Conservation (phyloP, 139 green algal species). For the Marvania coccoides region DNA sequence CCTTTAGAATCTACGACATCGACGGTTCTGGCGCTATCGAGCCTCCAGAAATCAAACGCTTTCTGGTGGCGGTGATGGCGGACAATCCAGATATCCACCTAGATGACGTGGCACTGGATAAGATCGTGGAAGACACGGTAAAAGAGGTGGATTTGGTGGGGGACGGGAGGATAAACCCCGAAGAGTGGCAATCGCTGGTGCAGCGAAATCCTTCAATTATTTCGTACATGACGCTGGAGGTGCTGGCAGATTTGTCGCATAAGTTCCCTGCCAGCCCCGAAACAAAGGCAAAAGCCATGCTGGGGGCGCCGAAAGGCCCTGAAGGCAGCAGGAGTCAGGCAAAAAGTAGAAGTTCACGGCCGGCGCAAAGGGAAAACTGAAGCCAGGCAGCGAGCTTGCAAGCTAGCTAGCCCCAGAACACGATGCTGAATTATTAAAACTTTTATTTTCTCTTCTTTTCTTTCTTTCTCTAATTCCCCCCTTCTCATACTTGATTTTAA, state of each 20-base stretch:
- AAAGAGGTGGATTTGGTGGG: conserved; percentile 45
- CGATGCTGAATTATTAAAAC: too few species aligned
- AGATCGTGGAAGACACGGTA: conserved; percentile 60
- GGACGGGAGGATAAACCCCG: conserved; percentile 55
- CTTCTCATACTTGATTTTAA: too few species aligned
- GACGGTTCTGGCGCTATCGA: conserved; percentile 49
- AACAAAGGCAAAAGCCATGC: too few species aligned
- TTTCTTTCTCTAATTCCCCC: too few species aligned
- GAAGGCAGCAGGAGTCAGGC: too few species aligned
- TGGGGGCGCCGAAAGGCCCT: too few species aligned
- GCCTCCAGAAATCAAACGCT: conserved; percentile 46
- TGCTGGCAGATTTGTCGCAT: conserved; percentile 37
- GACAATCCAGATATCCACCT: conserved; percentile 60
- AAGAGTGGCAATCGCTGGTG: conserved; percentile 54
- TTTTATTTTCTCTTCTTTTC: too few species aligned
- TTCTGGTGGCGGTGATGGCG: conserved; percentile 50
- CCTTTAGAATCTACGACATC: conserved; percentile 65
- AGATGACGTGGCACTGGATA: conserved; percentile 38
- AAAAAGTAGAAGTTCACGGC: too few species aligned
- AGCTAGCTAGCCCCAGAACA: too few species aligned
- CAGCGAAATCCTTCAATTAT: conserved; percentile 47
- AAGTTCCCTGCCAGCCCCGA: conserved; percentile 1
- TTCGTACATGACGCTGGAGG: conserved; percentile 63
- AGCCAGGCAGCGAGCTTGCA: too few species aligned
- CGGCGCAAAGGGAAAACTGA: too few species aligned